phyloP scores from a whole-genome alignment of 1,139 yeast genomes.

The Kluyveromyces sp. region DNA sequence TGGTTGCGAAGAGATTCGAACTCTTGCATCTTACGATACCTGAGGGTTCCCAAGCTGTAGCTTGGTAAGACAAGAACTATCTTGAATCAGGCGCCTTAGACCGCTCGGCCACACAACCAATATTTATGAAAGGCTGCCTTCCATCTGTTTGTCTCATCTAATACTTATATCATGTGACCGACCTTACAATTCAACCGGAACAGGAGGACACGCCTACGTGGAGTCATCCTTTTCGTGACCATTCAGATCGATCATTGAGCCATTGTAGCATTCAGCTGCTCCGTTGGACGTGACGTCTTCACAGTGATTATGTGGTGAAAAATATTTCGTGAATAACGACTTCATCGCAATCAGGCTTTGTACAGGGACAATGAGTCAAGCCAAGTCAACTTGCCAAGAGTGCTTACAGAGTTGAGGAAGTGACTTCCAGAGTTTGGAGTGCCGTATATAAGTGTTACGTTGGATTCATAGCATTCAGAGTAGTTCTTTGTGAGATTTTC shows the following conservation, averaged over 20 bases:
- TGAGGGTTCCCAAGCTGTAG: slow-evolving; percentile 16
- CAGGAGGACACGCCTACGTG: too few species aligned
- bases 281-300: neutral
- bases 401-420: neutral
- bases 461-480: too few species aligned
- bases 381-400: neutral
- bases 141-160: neutral
- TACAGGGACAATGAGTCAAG: neutral
- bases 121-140: neutral
- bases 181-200: too few species aligned
- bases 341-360: neutral
- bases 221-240: too few species aligned
- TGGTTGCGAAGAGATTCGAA: slow-evolving; percentile 28
- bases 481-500: neutral
- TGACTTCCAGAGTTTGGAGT: too few species aligned
- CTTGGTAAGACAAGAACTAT: slow-evolving; percentile 9
- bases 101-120: slow-evolving; percentile 28
- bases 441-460: too few species aligned
- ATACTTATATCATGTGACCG: neutral
- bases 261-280: too few species aligned
- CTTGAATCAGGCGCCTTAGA: slow-evolving; percentile 28
- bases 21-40: slow-evolving; percentile 28
- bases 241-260: too few species aligned
- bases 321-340: neutral
- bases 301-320: neutral